Conservation (phyloP, 192 early-diverging fungal species). For the Coemansia furcata region DNA sequence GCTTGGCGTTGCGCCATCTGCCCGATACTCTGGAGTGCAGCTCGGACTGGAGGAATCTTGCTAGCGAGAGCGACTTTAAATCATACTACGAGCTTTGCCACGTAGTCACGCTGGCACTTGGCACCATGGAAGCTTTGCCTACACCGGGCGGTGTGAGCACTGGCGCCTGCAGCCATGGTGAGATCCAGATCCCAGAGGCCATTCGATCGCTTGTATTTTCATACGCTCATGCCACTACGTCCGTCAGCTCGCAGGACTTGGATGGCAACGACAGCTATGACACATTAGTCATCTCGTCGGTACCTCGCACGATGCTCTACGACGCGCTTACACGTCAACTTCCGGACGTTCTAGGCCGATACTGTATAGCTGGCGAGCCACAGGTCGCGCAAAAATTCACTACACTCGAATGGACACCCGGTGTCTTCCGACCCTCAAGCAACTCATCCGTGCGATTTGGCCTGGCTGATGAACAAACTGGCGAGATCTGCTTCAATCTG, state of each 20-base stretch:
- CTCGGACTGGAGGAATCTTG: neutral
- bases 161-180: neutral
- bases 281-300: neutral
- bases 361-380: neutral
- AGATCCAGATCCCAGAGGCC: neutral
- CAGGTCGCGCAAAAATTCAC: neutral
- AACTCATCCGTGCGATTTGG: neutral
- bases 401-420: neutral
- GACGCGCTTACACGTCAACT: neutral
- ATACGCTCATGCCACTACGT: neutral
- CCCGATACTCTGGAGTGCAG: neutral
- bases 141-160: neutral
- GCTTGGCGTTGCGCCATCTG: neutral
- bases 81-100: slow-evolving; percentile 18
- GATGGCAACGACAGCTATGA: neutral
- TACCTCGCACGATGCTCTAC: slow-evolving; percentile 3
- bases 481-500: neutral
- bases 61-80: neutral
- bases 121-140: neutral
- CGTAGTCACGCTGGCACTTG: neutral
- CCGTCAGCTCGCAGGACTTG: neutral
- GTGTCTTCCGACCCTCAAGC: neutral
- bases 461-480: neutral
- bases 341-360: neutral
- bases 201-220: neutral